Conservation (phyloP, 768 basidiomycete species). For the Agaricus subrufescens region DNA sequence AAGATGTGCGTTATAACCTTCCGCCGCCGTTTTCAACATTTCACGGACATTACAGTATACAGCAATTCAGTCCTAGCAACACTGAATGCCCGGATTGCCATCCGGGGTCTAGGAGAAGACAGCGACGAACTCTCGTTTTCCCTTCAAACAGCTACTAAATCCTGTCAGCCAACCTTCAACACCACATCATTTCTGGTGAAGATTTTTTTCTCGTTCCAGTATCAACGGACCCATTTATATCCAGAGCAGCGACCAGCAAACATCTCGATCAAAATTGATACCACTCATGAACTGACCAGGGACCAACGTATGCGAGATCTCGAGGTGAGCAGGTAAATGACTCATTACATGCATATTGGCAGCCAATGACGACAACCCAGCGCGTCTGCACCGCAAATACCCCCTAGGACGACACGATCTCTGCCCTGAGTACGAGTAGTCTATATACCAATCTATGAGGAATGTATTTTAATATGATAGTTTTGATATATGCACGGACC, state of each 20-base stretch:
- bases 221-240: not conserved
- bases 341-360: not conserved
- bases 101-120: slow-evolving; percentile 39
- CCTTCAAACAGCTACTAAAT: slow-evolving; percentile 38
- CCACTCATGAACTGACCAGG: slow-evolving; percentile 45
- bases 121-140: slow-evolving; percentile 44
- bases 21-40: not conserved
- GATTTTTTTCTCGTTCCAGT: slow-evolving; percentile 7
- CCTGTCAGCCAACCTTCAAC: slow-evolving; percentile 26
- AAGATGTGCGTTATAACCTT: slow-evolving; percentile 30
- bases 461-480: no score
- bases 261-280: slow-evolving; percentile 64
- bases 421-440: not conserved
- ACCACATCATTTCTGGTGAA: slow-evolving; percentile 21
- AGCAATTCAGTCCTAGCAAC: slow-evolving; percentile 53
- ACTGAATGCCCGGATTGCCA: slow-evolving; percentile 42
- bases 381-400: slow-evolving; percentile 18
- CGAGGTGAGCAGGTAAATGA: slow-evolving; percentile 17
- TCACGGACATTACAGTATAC: slow-evolving; percentile 32
- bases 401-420: slow-evolving; percentile 13
- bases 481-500: slow-evolving; percentile 8
- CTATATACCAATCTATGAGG: no score
- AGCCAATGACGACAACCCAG: slow-evolving; percentile 11
- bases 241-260: slow-evolving; percentile 36
- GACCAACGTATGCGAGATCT: slow-evolving; percentile 28